Evolutionary conservation across 129 eudicot genomes (phyloP).

Genomic region (Chrysanthemum seticuspe): DNA sequence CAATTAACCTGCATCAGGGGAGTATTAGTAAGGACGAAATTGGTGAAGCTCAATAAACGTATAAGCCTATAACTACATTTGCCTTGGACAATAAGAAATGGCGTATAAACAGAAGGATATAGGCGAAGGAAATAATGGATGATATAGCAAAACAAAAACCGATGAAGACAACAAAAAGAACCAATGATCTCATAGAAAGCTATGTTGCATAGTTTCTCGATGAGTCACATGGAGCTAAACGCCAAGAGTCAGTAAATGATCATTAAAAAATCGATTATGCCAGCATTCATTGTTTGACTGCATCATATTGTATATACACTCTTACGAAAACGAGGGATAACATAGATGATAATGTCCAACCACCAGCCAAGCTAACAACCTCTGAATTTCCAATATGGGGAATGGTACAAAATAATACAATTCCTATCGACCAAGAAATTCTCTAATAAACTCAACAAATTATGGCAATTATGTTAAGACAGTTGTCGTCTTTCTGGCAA

Average conservation of each 20-base stretch:
- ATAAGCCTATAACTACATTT: no score
- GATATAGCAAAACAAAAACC: neutral
- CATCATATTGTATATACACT: neutral
- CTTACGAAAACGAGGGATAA: neutral
- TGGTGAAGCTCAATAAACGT: no score
- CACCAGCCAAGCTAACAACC: neutral
- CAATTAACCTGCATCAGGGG: slow-evolving; percentile 58
- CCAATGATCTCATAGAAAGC: neutral
- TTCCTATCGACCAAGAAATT: slow-evolving; percentile 1
- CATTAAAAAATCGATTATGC: neutral
- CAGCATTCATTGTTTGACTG: neutral
- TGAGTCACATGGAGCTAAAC: neutral
- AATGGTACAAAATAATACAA: neutral
- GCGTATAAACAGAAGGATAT: neutral
- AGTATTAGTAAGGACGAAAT: neutral
- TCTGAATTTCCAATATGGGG: neutral
- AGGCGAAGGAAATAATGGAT: neutral
- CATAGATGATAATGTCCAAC: neutral
- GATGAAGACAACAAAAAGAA: neutral
- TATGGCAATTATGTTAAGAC: neutral
- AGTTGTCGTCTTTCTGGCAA: neutral
- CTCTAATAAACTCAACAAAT: neutral
- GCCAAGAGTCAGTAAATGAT: neutral
- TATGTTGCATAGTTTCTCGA: neutral
- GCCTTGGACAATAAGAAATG: no score